These are phyloP conservation scores for Mangifera indica DNA, from an alignment of 345 rosid species.

Conservation along the genomic window DNA sequence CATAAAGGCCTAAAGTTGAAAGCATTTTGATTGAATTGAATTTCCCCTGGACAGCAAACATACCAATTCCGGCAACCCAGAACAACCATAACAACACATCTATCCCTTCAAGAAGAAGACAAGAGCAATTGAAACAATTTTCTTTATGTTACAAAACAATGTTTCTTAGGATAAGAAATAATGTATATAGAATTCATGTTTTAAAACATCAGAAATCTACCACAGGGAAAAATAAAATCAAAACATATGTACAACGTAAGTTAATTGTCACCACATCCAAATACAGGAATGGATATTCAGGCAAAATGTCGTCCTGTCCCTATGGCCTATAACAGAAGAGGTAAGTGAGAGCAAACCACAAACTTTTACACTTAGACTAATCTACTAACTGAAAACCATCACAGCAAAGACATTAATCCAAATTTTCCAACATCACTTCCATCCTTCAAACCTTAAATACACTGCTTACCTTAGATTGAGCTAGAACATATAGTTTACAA, in stretches of 20 bases:
- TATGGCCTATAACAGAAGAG: background rate
- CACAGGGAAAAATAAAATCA: background rate
- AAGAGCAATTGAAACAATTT: background rate
- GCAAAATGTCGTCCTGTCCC: background rate
- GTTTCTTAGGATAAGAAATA: background rate
- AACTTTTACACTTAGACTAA: too few species aligned
- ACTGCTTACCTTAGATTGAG: too few species aligned
- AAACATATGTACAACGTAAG: background rate
- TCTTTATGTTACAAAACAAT: background rate
- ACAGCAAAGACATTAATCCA: too few species aligned
- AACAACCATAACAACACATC: background rate
- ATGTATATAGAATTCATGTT: background rate
- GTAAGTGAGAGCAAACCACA: background rate
- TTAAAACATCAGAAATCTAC: background rate
- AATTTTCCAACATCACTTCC: too few species aligned
- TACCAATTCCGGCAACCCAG: background rate
- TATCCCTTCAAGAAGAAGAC: too few species aligned
- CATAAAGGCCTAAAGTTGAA: background rate
- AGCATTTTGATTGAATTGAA: background rate
- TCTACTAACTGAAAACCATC: too few species aligned
- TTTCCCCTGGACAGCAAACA: background rate
- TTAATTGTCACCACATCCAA: background rate
- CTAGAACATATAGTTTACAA: too few species aligned
- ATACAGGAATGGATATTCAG: background rate
- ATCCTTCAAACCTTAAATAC: too few species aligned